Evolutionary conservation across 768 basidiomycete genomes (phyloP), one percentile per base, ranked within the genome.

Genomic region (Tulasnella calospora): DNA sequence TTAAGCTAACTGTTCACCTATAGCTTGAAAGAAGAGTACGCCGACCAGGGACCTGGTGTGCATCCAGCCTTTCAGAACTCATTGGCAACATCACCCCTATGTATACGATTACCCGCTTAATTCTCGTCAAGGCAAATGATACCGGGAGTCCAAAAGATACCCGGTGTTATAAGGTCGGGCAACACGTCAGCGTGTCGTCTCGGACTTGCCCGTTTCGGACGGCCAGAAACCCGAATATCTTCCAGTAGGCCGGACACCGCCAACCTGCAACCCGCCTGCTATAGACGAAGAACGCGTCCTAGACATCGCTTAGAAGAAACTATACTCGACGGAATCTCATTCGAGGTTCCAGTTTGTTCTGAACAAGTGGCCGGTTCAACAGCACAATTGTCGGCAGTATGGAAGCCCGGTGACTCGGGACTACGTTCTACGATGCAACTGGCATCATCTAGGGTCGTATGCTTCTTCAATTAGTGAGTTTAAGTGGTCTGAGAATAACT

Each of bases 361-460:
- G 61, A 67, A 67, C 33, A 27, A 67, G 33, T 67, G 27, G n/a
- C 61, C n/a, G 61, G 6, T 67, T 12, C 61, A 27, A 67, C 27
- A 67, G 61, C 61, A 67, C 61, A 67, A 67, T 67, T 67, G 61
- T 67, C 61, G 61, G 61, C 61, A 67, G 61, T 67, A 30, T 67
- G 61, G 61, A 67, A 67, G 61, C 61, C 61, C 61, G 61, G 61
- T 67, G 61, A 67, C 61, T 67, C 61, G 61, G 61, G 61, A 67
- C 61, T 27, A 67, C 13, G 33, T 67, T 67, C 61, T 67, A 33
- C 61, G 61, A 67, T 23, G 61, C 61, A 67, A 67, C 61, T 67
- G 61, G 61, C 33, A 67, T 27, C 61, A 67, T 67, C 61, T 67
- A 67, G 61, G 61, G 61, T 67, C 61, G 61, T 67, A 67, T 35